phyloP scores from a whole-genome alignment of 805 yeast species.

The Saccharomycopsis javanensis region DNA sequence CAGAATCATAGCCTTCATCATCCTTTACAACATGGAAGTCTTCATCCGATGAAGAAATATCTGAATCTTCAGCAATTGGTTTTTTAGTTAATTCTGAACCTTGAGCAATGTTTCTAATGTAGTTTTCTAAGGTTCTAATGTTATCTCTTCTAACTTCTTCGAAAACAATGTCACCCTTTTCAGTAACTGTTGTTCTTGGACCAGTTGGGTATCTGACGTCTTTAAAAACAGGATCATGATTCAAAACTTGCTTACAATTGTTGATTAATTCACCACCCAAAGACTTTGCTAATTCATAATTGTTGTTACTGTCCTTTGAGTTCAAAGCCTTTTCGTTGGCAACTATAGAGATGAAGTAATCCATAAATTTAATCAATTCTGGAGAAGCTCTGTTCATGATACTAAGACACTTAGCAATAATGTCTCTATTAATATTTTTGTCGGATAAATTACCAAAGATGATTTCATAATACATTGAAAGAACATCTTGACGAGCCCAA shows the following conservation, averaged over 20 bases:
- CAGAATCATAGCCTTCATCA: slow-evolving; percentile 40
- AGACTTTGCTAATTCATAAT: slow-evolving; percentile 74
- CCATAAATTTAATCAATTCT: slow-evolving; percentile 91
- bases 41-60: slow-evolving; percentile 38
- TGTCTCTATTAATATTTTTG: slow-evolving; percentile 87
- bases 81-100: slow-evolving; percentile 80
- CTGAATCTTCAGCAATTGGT: slow-evolving; percentile 58
- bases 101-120: slow-evolving; percentile 91
- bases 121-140: slow-evolving; percentile 90
- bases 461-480: slow-evolving; percentile 89
- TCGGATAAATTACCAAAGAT: slow-evolving; percentile 86
- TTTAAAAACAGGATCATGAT: slow-evolving; percentile 83
- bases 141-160: slow-evolving; percentile 81
- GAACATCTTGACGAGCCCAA: slow-evolving; percentile 97
- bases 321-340: slow-evolving; percentile 78
- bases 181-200: slow-evolving; percentile 82
- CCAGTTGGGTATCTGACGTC: slow-evolving; percentile 93
- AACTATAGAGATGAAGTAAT: slow-evolving; percentile 60
- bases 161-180: slow-evolving; percentile 79
- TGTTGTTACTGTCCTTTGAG: slow-evolving; percentile 15
- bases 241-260: slow-evolving; percentile 81
- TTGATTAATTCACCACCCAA: slow-evolving; percentile 91
- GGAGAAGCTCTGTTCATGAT: slow-evolving; percentile 97
- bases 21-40: slow-evolving; percentile 32
- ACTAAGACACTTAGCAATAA: slow-evolving; percentile 90